Evolutionary conservation across 352 stramenopile genomes (phyloP), one percentile per base, ranked within the genome.

Genomic region (Phytopythium delawarense): DNA sequence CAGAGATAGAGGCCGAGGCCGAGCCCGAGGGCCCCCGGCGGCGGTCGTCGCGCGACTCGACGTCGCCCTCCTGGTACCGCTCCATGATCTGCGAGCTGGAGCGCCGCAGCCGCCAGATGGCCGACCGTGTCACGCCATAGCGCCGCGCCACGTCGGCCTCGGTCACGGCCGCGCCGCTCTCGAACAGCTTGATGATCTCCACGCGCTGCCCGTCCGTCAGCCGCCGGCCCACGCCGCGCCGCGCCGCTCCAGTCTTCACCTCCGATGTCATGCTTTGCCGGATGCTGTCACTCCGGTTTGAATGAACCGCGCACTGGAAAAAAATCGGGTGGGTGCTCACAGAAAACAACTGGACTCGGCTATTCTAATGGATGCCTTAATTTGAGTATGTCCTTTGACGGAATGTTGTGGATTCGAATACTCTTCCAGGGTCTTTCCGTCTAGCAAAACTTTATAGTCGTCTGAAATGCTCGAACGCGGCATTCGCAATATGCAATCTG

Each of bases 141-240:
- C 70, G 69, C 28, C 72, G 66, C 34, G 74, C 74, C 50, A 82
- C 61, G 46, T 82, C 69, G 8, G 69, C 70, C 63, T 80, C 71
- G 5, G 66, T 76, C 44, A 82, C 62, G 35, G 51, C 59, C 53
- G 69, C 65, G 34, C 72, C 72, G 50, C 70, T 78, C 37, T 80
- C 66, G 53, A 78, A 74, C 32, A 80, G 57, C 64, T 82, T 75
- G 65, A 82, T 72, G 69, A 80, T 82, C 69, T 82, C 74, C 62
- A 82, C 67, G 57, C 72, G 74, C 64, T 82, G 74, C 15, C 70
- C 70, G 52, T 82, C 72, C 25, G 72, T 82, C 45, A 82, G 61
- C 21, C 74, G 74, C 64, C 79, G 79, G 50, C 74, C 72, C 57
- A 75, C 70, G 15, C 72, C 72, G 32, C 72, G 69, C 18, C 72